Evolutionary conservation across 768 basidiomycete genomes (phyloP), one percentile per base, ranked within the genome.

Genomic region (Suillus bovinus): DNA sequence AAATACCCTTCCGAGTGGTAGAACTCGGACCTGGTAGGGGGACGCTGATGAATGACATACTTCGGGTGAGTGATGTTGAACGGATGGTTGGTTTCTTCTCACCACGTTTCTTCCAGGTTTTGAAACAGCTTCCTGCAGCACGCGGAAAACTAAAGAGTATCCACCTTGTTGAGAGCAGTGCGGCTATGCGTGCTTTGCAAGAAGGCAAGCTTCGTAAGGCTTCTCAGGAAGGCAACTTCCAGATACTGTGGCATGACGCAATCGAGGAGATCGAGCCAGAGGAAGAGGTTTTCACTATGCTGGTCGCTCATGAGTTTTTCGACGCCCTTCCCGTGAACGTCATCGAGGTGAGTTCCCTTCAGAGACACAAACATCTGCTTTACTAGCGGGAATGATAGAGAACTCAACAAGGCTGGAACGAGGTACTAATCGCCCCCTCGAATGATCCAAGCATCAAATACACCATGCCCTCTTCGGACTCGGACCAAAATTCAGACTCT

Each of bases 241-340:
- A 76, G 3, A 61, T 93, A 44, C 69, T 81, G 2, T 98, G 95
- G 94, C 84, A 90, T 66, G 83, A 90, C 60, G 80, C 84, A 0
- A 76, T 97, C 20, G 84, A 89, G 42, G 86, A 93, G 20, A 76
- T 99, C 1, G 75, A 82, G 0, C 75, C 70, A 3, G 77, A 79
- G 63, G 68, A 80, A 20, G 76, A 79, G 11, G 71, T 74, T 56
- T 98, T 88, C 73, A 95, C 94, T 0, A 86, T 97, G 80, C 73
- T 97, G 27, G 78, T 98, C 17, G 97, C 97, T 0, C 96, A 99
- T 74, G 97, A 99, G 71, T 96, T 99, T 77, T 99, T 99, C 65
- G 97, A 99, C 72, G 96, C 96, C 0, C 80, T 99, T 49, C 96
- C 97, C 0, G 87, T 98, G 53, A 93, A 97, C 73, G 79, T 95